Conservation (phyloP, 768 basidiomycete genomes). For the Clitopilus hobsonii region DNA sequence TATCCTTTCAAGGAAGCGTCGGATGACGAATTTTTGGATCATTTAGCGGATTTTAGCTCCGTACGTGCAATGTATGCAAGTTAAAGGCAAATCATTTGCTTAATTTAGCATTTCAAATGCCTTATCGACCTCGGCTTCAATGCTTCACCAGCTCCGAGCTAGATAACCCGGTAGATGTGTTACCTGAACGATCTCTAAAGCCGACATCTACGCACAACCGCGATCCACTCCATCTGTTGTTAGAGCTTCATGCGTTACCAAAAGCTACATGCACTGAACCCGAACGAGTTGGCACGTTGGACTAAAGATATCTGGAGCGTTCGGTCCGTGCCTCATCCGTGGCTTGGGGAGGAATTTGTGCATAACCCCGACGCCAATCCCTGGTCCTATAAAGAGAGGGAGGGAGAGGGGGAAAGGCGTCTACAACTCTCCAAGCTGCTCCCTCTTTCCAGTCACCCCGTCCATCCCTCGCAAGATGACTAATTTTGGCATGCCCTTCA, state of each 20-base stretch:
- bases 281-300: neutral
- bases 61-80: neutral
- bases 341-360: neutral
- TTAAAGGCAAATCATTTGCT: neutral
- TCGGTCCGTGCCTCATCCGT: neutral
- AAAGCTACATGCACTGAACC: neutral
- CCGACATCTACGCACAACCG: neutral
- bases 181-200: neutral
- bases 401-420: too few species aligned
- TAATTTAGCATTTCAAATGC: neutral
- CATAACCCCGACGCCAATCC: too few species aligned
- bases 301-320: neutral
- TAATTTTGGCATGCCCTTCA: conserved; percentile 51
- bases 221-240: neutral
- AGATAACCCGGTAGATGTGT: neutral
- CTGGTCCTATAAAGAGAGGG: neutral
- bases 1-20: too few species aligned
- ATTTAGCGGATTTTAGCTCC: neutral
- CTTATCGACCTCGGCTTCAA: neutral
- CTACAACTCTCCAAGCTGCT: neutral
- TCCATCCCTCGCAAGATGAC: conserved; percentile 22
- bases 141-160: neutral
- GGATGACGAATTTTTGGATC: neutral
- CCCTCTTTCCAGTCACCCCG: neutral
- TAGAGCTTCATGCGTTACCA: neutral